phyloP scores from a whole-genome alignment of 352 stramenopile species.

The Globisporangium heterothallicum region DNA sequence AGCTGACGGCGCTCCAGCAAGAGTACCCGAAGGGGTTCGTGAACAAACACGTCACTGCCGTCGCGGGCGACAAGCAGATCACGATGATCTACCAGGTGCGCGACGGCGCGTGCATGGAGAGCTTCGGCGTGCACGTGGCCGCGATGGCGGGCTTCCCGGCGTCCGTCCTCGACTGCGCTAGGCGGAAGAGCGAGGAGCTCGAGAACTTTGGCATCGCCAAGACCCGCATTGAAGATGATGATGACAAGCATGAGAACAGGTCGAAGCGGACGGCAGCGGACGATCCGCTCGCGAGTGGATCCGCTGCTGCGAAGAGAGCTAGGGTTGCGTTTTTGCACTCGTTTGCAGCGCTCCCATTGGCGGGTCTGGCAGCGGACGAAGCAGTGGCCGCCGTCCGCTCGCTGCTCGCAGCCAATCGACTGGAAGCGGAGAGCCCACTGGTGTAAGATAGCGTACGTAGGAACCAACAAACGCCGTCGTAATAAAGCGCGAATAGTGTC shows the following conservation, averaged over 20 bases:
- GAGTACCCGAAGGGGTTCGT: conserved; percentile 68
- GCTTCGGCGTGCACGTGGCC: conserved; percentile 98
- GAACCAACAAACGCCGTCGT: no score
- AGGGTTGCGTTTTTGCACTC: conserved; percentile 35
- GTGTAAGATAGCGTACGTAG: not conserved
- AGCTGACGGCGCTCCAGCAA: conserved; percentile 93
- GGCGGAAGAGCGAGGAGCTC: conserved; percentile 93
- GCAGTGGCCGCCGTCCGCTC: conserved; percentile 29
- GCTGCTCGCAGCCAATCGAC: conserved; percentile 15
- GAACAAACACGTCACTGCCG: conserved; percentile 97
- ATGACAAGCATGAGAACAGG: not conserved
- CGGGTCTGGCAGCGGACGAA: conserved; percentile 42
- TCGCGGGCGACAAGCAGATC: conserved; percentile 75
- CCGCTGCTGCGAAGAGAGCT: conserved; percentile 32
- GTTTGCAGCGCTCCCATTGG: conserved; percentile 70
- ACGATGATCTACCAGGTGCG: conserved; percentile 92
- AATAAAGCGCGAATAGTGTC: no score
- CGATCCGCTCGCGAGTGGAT: conserved; percentile 1
- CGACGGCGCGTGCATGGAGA: conserved; percentile 95
- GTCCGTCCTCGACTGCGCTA: conserved; percentile 91
- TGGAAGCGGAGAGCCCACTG: conserved; percentile 8
- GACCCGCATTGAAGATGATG: no score
- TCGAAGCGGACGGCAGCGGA: conserved; percentile 3
- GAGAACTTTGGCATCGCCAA: conserved; percentile 62
- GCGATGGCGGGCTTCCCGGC: conserved; percentile 95